Evolutionary conservation across 331 rosid species (phyloP), one percentile per base, ranked within the genome.

Genomic region (Quercus lobata): DNA sequence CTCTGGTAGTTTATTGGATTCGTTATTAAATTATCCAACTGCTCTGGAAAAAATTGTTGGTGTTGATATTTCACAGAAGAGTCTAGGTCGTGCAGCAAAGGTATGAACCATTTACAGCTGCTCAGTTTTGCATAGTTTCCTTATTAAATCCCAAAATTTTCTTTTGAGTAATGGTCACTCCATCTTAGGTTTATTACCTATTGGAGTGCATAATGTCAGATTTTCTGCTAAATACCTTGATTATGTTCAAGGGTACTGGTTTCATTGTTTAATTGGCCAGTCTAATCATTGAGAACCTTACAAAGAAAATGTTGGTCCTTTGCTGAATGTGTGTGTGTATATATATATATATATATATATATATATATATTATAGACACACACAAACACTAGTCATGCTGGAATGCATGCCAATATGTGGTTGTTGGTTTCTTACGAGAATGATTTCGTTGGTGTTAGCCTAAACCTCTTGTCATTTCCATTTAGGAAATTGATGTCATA

Each of bases 1-100:
- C 74, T 87, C 99, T 77, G 99, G 99, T 84, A 93, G 99, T 83
- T 91, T 95, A 86, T 87, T 95, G 92, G 99, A 95, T 78, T 91
- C 98, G 58, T 79, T 95, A 76, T 79, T 93, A 81, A 93, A 91
- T 70, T 91, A 93, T 79, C 77, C 77, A 37, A 91, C 90, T 30
- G 82, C 97, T 63, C 83, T 93, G 65, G 94, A 93, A 85, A 91
- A 84, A 90, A 82, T 95, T 81, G 97, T 88, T 61, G 98, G 99
- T 17, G 92, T 95, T 79, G 99, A 95, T 83, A 86, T 95, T 83
- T 95, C 99, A 65, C 86, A 7, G 55, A 95, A 93, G 86, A 91
- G 97, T 85, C 93, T 95, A 49, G 14, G 85, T 15, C 97, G 96
- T 35, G 99, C 99, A 7, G 98, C 98, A 44, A 95, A 95, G 94